Evolutionary conservation across 352 stramenopile species (phyloP).

Genomic region (Pythium phragmitis): DNA sequence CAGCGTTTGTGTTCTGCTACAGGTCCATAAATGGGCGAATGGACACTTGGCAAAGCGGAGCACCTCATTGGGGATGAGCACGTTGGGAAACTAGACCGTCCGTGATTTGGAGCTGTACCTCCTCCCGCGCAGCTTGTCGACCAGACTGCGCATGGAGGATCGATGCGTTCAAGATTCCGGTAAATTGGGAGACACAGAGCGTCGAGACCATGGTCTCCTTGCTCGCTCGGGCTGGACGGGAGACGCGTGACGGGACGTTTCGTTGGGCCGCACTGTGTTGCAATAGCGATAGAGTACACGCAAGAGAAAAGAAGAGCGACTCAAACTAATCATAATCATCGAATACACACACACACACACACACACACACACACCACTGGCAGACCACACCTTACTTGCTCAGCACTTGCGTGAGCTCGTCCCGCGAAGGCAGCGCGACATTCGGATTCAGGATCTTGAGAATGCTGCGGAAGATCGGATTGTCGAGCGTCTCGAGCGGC

Average conservation of each 20-base stretch:
- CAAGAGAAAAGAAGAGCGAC: too few relatives aligned
- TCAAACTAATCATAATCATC: too few relatives aligned
- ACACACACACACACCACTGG: too few relatives aligned
- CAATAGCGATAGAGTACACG: not conserved
- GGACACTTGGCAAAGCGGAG: conserved; percentile 26
- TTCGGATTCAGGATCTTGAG: conserved; percentile 1
- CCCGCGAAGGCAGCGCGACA: not conserved
- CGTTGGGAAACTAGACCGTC: conserved; percentile 19
- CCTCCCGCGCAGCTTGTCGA: conserved; percentile 20
- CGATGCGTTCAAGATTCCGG: conserved; percentile 21
- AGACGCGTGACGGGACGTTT: conserved; percentile 1
- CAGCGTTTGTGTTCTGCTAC: conserved; percentile 17
- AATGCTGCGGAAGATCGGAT: conserved; percentile 3
- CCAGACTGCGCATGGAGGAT: conserved; percentile 19
- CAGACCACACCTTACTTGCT: too few relatives aligned
- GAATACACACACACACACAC: too few relatives aligned
- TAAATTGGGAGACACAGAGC: conserved; percentile 25
- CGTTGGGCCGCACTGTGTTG: too few relatives aligned
- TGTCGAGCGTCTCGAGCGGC: conserved; percentile 1
- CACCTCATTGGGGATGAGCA: not conserved
- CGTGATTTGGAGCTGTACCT: too few relatives aligned
- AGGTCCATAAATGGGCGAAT: conserved; percentile 32
- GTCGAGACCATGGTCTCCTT: conserved; percentile 31
- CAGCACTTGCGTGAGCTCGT: not conserved
- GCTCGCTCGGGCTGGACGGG: conserved; percentile 22